phyloP scores from a whole-genome alignment of 306 rosid genomes.

The Cicer chorassanicum region DNA sequence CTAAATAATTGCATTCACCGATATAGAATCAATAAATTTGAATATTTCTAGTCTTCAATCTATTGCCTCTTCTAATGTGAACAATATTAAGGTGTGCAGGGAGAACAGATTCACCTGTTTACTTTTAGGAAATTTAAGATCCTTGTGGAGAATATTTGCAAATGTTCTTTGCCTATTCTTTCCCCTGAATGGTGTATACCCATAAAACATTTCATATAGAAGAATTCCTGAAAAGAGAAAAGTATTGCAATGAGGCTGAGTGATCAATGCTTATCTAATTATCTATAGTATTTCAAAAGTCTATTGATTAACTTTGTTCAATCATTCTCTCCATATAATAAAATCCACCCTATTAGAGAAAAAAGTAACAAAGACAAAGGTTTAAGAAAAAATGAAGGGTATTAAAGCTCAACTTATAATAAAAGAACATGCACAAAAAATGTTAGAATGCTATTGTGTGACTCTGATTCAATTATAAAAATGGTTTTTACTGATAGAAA shows the following conservation, averaged over 20 bases:
- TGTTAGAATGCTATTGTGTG: neutral
- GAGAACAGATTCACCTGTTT: conserved; percentile 57
- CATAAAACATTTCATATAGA: conserved; percentile 88
- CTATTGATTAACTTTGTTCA: no score
- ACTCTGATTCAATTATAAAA: neutral
- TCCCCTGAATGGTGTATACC: conserved; percentile 95
- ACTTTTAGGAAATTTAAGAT: conserved; percentile 81
- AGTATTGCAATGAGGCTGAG: no score
- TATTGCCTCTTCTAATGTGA: neutral
- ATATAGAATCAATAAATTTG: neutral
- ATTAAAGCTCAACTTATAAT: conserved; percentile 11
- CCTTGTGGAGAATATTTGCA: conserved; percentile 89
- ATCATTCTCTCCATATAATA: no score
- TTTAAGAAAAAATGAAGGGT: conserved; percentile 11
- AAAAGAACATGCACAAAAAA: neutral
- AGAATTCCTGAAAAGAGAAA: conserved; percentile 63
- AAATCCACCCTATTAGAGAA: no score
- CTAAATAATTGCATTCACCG: neutral
- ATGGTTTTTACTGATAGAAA: neutral
- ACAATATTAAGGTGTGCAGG: neutral
- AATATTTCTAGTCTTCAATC: neutral
- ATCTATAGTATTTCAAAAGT: no score
- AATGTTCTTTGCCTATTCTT: conserved; percentile 92
- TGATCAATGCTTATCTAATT: no score
- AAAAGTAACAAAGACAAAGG: neutral